Conservation (phyloP, 78 protist genomes). For the Dictyostelium brefeldianum region DNA sequence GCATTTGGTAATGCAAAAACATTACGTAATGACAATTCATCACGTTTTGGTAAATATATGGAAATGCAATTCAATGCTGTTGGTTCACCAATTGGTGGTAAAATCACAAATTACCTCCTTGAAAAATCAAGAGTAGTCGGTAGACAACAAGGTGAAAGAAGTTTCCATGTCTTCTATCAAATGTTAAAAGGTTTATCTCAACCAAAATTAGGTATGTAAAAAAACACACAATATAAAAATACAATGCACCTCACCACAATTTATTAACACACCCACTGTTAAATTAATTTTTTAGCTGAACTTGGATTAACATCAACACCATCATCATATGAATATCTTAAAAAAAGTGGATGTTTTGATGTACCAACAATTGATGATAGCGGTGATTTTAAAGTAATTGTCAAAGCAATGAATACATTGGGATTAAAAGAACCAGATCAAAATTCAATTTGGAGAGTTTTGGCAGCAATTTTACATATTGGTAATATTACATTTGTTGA, state of each 20-base stretch:
- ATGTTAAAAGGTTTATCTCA: slow-evolving; percentile 76
- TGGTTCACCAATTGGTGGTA: slow-evolving; percentile 95
- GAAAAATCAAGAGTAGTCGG: slow-evolving; percentile 93
- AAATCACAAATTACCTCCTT: slow-evolving; percentile 92
- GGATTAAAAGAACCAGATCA: slow-evolving; percentile 81
- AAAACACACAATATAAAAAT: neutral
- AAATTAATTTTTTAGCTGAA: slow-evolving; percentile 17
- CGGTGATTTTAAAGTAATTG: slow-evolving; percentile 57
- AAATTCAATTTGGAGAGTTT: slow-evolving; percentile 53
- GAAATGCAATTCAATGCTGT: slow-evolving; percentile 92
- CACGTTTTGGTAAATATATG: slow-evolving; percentile 94
- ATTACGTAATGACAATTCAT: slow-evolving; percentile 93
- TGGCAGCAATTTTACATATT: slow-evolving; percentile 89
- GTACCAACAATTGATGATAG: slow-evolving; percentile 88
- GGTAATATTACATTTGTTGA: slow-evolving; percentile 88
- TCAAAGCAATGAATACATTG: slow-evolving; percentile 83
- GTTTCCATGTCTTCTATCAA: slow-evolving; percentile 97
- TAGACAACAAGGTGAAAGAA: slow-evolving; percentile 92
- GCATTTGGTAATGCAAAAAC: slow-evolving; percentile 98
- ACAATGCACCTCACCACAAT: neutral
- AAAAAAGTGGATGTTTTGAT: slow-evolving; percentile 73
- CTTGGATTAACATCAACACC: slow-evolving; percentile 46
- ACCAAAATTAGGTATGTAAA: slow-evolving; percentile 35
- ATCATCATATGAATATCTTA: slow-evolving; percentile 45
- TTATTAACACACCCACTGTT: neutral